Evolutionary conservation across 2,329 filamentous ascomycete genomes (phyloP), one percentile per base, ranked within the genome.

Genomic region (Orbilia blumenaviensis): DNA sequence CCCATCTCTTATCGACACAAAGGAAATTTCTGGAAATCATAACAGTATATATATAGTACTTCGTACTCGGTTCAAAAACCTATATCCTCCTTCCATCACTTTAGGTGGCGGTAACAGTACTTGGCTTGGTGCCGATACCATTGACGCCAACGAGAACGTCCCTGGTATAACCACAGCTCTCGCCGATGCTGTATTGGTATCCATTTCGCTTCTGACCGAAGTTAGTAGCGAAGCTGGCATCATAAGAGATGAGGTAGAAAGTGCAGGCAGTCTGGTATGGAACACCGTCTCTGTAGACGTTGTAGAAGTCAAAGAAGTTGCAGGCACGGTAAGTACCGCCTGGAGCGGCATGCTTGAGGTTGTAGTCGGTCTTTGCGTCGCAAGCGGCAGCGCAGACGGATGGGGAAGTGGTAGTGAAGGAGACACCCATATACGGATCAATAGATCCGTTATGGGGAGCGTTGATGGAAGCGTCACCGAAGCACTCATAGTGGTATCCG

Each of bases 301-400:
- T 61, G 21, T 68, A 68, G 52, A 60, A 68, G 16, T 68, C 34
- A 42, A 68, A 68, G 36, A 68, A 68, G 21, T 58, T 58, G 52
- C 64, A 68, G 1, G 54, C 36, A 18, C 44, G 62, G 46, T 66
- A 66, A 5, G 62, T 66, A 27, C 36, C 27, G 2, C 44, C 44
- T 29, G 25, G 12, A 10, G 32, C n/a, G 0, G 62, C 62, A 3
- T 32, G 21, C 23, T 52, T 41, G n/a, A 46, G 25, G 25, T 62
- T 62, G 9, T 38, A 42, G 12, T 36, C 56, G 21, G 56, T 62
- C 38, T 62, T 62, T 14, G 56, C 36, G 16, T 66, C 44, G 32
- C 61, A 66, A 7, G 42, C 44, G 7, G 61, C 61, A 29, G 61
- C 61, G 32, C 61, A 66, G 32, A 32, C 36, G 29, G 25, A 21